phyloP scores from a whole-genome alignment of 2,329 filamentous ascomycete species.

The Fusarium protoensiforme region DNA sequence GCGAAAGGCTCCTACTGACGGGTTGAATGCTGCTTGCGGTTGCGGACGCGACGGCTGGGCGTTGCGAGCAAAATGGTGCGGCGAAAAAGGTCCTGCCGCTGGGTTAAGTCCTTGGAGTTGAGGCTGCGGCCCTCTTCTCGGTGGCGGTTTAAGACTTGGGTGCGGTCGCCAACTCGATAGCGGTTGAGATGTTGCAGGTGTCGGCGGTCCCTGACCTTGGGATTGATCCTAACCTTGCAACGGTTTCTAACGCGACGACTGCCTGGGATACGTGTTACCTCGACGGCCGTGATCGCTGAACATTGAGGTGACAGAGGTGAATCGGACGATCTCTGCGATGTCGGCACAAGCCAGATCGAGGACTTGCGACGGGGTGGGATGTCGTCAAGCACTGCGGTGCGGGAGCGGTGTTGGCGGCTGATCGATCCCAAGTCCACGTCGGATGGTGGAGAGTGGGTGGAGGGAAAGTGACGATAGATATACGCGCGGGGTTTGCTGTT shows the following conservation, averaged over 20 bases:
- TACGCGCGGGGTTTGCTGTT: slow-evolving; percentile 10
- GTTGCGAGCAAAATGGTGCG: neutral
- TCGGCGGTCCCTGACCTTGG: neutral
- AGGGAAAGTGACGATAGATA: slow-evolving; percentile 24
- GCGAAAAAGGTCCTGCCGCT: neutral
- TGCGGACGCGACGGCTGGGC: neutral
- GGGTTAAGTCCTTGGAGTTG: neutral
- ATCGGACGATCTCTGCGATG: neutral
- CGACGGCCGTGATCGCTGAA: slow-evolving; percentile 20
- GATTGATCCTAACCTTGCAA: slow-evolving; percentile 5
- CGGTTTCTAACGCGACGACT: slow-evolving; percentile 46
- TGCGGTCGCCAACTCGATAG: neutral
- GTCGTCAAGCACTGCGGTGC: slow-evolving; percentile 15
- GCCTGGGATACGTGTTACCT: slow-evolving; percentile 30
- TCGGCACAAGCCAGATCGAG: neutral
- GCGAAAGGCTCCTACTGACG: neutral
- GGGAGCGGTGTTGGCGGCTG: slow-evolving; percentile 20
- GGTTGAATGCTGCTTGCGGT: neutral
- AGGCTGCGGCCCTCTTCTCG: neutral
- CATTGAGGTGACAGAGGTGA: slow-evolving; percentile 30
- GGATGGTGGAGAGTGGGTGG: slow-evolving; percentile 31
- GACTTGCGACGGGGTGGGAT: neutral
- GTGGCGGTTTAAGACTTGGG: neutral
- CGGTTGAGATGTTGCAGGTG: neutral
- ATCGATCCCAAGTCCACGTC: slow-evolving; percentile 26